Evolutionary conservation across 2,329 filamentous ascomycete genomes (phyloP).

Genomic region (Madurella mycetomatis): DNA sequence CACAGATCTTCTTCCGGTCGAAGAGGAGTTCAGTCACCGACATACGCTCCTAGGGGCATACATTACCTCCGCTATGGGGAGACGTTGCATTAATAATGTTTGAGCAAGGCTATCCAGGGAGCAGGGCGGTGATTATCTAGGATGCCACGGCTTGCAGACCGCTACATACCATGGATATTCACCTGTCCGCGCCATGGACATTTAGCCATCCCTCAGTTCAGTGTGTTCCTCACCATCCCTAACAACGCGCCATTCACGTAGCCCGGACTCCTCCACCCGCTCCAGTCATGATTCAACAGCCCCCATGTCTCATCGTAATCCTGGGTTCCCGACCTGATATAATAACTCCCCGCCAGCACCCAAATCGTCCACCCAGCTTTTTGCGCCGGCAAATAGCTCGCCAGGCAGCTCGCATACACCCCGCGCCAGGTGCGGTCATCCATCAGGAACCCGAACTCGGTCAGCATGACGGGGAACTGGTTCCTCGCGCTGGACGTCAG

Average conservation of each 20-base stretch:
- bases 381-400: conserved; percentile 43
- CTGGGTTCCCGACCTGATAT: conserved; percentile 47
- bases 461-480: conserved; percentile 46
- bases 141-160: too few species aligned
- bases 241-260: conserved; percentile 41
- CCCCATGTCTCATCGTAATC: conserved; percentile 58
- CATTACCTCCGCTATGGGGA: too few species aligned
- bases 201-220: conserved; percentile 6
- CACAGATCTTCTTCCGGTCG: background rate
- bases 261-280: conserved; percentile 41
- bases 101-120: too few species aligned
- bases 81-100: too few species aligned
- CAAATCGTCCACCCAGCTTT: conserved; percentile 55
- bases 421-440: conserved; percentile 42
- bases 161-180: too few species aligned
- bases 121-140: too few species aligned
- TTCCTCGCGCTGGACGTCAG: conserved; percentile 37
- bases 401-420: conserved; percentile 51
- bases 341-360: conserved; percentile 57
- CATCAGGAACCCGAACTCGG: conserved; percentile 52
- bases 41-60: background rate
- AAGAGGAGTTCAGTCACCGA: background rate
- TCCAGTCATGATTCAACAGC: conserved; percentile 51
- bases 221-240: conserved; percentile 34
- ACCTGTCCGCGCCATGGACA: background rate